Conservation (phyloP, 2,329 filamentous ascomycete species). For the Colletotrichum sp. region DNA sequence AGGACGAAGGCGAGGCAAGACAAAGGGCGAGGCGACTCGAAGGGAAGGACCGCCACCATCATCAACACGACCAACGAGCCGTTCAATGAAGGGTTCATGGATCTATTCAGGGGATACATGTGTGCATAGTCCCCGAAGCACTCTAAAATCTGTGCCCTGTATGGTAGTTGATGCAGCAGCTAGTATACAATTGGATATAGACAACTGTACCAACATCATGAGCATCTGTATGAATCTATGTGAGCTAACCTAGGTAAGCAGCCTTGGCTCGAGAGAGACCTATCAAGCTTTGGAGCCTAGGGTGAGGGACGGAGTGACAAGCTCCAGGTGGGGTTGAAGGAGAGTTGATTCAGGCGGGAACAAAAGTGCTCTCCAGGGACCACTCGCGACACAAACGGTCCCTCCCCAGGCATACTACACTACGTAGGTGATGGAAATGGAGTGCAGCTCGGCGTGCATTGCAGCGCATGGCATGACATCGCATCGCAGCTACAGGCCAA, state of each 20-base stretch:
- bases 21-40: neutral
- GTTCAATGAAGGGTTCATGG: neutral
- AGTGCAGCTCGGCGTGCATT: slow-evolving; percentile 14
- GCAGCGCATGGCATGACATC: slow-evolving; percentile 7
- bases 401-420: neutral
- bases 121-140: neutral
- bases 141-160: neutral
- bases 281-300: neutral
- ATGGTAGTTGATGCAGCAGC: neutral
- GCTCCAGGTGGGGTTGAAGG: neutral
- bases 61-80: neutral
- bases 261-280: neutral
- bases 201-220: neutral
- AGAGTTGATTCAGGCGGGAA: neutral
- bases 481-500: neutral
- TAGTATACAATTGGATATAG: slow-evolving; percentile 11
- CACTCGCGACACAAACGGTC: slow-evolving; percentile 14
- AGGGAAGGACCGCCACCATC: neutral
- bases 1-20: neutral
- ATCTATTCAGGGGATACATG: neutral
- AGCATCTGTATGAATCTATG: neutral
- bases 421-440: neutral
- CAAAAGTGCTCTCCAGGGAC: slow-evolving; percentile 13
- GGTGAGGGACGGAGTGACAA: neutral
- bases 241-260: neutral